Evolutionary conservation across 495 filamentous ascomycete genomes (phyloP).

Genomic region (Aspergillus biplanus): DNA sequence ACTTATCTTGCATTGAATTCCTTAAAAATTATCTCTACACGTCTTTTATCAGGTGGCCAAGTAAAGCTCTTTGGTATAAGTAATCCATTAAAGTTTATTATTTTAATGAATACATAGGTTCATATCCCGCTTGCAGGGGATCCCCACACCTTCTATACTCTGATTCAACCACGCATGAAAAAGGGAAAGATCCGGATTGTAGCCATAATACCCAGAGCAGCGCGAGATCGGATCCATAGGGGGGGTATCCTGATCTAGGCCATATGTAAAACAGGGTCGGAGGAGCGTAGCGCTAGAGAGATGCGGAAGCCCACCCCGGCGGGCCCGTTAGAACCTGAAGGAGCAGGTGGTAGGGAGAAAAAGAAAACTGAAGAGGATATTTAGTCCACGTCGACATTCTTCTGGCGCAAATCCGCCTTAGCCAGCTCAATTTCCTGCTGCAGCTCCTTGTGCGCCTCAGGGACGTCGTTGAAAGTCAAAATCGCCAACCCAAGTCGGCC

Average conservation of each 20-base stretch:
- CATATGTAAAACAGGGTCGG: neutral
- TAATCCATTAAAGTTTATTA: neutral
- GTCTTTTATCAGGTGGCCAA: neutral
- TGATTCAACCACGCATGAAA: neutral
- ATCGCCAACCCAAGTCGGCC: constrained; percentile 90
- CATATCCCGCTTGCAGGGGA: neutral
- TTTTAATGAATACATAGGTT: neutral
- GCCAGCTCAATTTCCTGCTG: constrained; percentile 65
- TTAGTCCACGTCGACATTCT: constrained; percentile 56
- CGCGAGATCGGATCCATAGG: no score
- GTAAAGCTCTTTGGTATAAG: neutral
- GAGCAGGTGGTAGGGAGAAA: neutral
- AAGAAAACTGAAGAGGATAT: constrained; percentile 1
- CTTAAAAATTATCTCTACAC: neutral
- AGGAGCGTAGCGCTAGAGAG: neutral
- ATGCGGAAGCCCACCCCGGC: neutral
- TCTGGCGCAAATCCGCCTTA: constrained; percentile 51
- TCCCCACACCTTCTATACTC: neutral
- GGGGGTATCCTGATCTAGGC: no score
- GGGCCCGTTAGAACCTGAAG: neutral
- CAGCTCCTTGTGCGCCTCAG: constrained; percentile 86
- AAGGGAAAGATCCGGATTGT: neutral
- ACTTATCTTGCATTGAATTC: no score
- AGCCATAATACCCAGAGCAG: neutral
- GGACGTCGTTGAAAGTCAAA: constrained; percentile 94